These are phyloP conservation scores for Gastrolobium bilobum DNA, from an alignment of 306 rosid genomes.

Conservation along the genomic window DNA sequence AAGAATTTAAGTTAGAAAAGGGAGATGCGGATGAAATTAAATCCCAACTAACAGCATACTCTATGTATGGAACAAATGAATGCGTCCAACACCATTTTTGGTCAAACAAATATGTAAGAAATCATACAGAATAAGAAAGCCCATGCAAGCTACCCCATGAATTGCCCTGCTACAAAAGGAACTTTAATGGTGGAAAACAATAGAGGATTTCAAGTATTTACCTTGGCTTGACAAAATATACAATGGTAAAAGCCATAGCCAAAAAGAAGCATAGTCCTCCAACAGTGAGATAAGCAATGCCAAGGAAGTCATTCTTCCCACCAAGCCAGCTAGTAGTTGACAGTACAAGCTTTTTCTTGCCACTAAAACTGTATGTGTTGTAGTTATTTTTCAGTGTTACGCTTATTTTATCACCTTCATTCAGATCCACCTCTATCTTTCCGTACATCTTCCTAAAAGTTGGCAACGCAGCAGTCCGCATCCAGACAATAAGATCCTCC, in stretches of 20 bases:
- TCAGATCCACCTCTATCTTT: conserved; percentile 73
- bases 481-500: conserved; percentile 89
- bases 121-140: background rate
- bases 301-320: conserved; percentile 85
- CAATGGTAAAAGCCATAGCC: conserved; percentile 82
- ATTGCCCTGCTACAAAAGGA: conserved; percentile 5
- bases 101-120: background rate
- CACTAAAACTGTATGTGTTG: conserved; percentile 78
- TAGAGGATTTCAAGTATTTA: conserved; percentile 46
- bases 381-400: conserved; percentile 65
- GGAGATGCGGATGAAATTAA: conserved; percentile 1
- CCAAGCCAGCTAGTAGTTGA: conserved; percentile 89
- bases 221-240: conserved; percentile 94
- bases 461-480: conserved; percentile 88
- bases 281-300: conserved; percentile 87
- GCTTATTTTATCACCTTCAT: conserved; percentile 50
- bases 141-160: background rate
- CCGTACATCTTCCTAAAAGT: conserved; percentile 85
- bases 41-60: background rate
- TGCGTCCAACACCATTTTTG: conserved; percentile 14
- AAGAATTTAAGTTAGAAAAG: conserved; percentile 15
- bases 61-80: conserved; percentile 1
- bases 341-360: conserved; percentile 82
- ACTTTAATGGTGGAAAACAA: background rate
- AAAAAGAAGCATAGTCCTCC: conserved; percentile 91